phyloP scores from a whole-genome alignment of 208 protist species.

The Leishmania mexicana region DNA sequence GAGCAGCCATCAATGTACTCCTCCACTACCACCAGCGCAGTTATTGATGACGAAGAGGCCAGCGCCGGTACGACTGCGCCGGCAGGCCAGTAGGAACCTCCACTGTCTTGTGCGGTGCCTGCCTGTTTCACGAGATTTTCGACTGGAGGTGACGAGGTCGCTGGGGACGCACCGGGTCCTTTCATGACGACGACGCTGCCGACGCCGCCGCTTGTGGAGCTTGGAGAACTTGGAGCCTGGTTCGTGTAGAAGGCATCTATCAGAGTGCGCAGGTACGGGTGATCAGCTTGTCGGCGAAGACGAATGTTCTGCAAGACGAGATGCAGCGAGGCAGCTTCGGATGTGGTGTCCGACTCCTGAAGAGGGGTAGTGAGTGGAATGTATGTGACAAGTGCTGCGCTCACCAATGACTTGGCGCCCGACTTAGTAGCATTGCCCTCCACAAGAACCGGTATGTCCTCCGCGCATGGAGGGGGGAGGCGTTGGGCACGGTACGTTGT shows the following conservation, averaged over 20 bases:
- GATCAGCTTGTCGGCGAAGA: constrained; percentile 23
- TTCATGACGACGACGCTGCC: not conserved
- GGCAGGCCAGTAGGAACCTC: not conserved
- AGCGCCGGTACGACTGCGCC: not conserved
- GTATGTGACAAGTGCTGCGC: constrained; percentile 22
- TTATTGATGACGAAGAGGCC: not conserved
- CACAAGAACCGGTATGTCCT: not conserved
- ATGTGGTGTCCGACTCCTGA: constrained; percentile 3
- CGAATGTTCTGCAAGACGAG: constrained; percentile 13
- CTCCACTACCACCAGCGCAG: constrained; percentile 23
- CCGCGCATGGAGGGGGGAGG: not conserved
- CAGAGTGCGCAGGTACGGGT: constrained; percentile 25
- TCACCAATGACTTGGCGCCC: not conserved
- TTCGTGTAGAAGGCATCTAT: constrained; percentile 31
- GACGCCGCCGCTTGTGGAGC: not conserved
- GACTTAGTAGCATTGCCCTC: not conserved
- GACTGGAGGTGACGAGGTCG: not conserved
- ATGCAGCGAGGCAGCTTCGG: constrained; percentile 6
- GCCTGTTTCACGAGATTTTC: not conserved
- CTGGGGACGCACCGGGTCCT: not conserved
- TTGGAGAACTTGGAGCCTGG: not conserved
- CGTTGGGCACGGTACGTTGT: constrained; percentile 13
- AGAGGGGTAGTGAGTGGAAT: constrained; percentile 27
- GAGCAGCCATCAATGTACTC: constrained; percentile 30
- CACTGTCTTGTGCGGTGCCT: not conserved